phyloP scores from a whole-genome alignment of 2,329 filamentous ascomycete genomes.

The Diaporthe vexans region DNA sequence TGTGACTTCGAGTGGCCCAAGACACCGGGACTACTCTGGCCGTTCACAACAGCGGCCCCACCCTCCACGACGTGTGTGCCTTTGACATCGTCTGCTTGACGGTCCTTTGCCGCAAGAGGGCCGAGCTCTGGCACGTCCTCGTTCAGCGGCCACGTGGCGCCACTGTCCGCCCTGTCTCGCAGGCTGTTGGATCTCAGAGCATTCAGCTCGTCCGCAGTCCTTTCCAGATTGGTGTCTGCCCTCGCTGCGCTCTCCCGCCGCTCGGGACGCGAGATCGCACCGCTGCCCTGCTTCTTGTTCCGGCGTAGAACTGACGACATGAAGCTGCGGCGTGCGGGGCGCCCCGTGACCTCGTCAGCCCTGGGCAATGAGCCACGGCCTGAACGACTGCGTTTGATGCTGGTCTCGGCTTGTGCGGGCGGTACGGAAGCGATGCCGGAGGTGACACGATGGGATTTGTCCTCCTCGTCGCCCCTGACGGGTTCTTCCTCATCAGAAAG shows the following conservation, averaged over 20 bases:
- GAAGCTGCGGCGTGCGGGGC: conserved; percentile 58
- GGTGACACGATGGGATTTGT: conserved; percentile 15
- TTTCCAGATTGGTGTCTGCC: conserved; percentile 73
- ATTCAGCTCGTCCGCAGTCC: conserved; percentile 67
- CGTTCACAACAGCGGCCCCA: conserved; percentile 43
- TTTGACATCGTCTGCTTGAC: conserved; percentile 50
- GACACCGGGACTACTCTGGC: conserved; percentile 43
- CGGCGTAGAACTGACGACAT: conserved; percentile 75
- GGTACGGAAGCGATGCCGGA: conserved; percentile 12
- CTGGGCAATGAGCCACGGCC: conserved; percentile 52
- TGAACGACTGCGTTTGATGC: conserved; percentile 58
- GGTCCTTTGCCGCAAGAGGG: conserved; percentile 39
- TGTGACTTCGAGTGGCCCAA: conserved; percentile 33
- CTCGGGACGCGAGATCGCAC: conserved; percentile 66
- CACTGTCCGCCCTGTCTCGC: conserved; percentile 35
- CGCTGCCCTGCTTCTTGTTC: conserved; percentile 66
- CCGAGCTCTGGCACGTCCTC: conserved; percentile 29
- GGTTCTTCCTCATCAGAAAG: conserved; percentile 66
- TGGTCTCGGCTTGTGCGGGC: conserved; percentile 43
- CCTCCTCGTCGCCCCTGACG: conserved; percentile 61
- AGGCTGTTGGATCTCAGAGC: conserved; percentile 55
- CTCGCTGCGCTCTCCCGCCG: conserved; percentile 70
- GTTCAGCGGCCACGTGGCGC: conserved; percentile 49
- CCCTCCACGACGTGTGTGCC: conserved; percentile 51
- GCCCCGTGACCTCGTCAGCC: conserved; percentile 43